Evolutionary conservation across 208 protist species (phyloP), one percentile per base, ranked within the genome.

Genomic region (Trypanosoma cruzi): DNA sequence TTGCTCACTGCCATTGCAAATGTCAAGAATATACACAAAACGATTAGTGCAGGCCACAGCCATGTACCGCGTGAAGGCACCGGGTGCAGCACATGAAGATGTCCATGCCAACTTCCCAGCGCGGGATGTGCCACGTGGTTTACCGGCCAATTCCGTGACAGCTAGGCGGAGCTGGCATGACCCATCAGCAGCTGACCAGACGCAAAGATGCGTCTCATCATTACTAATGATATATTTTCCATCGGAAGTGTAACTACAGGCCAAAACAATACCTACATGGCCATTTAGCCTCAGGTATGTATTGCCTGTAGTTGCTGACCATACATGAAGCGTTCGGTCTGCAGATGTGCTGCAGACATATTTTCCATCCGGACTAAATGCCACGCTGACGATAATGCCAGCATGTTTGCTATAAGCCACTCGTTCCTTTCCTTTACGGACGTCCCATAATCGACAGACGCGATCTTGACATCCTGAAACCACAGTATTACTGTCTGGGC

Each of bases 391-490:
- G 73, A 97, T 93, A 61, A 97, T 93, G 49, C 88, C 92, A 20
- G 87, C 77, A 74, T 96, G 92, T 1, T 82, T 71, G 5, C 53
- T 82, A 79, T 91, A 96, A 22, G 61, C 69, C 37, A 94, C 60
- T 69, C 70, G 79, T 77, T 97, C 86, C 74, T 77, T 74, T 8
- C 82, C 89, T 0, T 73, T 73, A 31, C 75, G 69, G 8, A 84
- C 92, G 50, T 92, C 88, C 88, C 89, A 97, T 22, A 97, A 46
- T 4, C 90, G 88, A 73, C 92, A 97, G 10, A 93, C 71, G 29
- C 89, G 85, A 75, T 97, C 92, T 57, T 97, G 90, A 62, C 89
- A 97, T 8, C 92, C 92, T 50, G 88, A 91, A 18, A 90, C 88
- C 8, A 97, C 58, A 50, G 77, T 84, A 64, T 89, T 92, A 74